These are phyloP conservation scores for Melocanna baccifera DNA, from an alignment of 176 grass and related monocot genomes.

Conservation along the genomic window DNA sequence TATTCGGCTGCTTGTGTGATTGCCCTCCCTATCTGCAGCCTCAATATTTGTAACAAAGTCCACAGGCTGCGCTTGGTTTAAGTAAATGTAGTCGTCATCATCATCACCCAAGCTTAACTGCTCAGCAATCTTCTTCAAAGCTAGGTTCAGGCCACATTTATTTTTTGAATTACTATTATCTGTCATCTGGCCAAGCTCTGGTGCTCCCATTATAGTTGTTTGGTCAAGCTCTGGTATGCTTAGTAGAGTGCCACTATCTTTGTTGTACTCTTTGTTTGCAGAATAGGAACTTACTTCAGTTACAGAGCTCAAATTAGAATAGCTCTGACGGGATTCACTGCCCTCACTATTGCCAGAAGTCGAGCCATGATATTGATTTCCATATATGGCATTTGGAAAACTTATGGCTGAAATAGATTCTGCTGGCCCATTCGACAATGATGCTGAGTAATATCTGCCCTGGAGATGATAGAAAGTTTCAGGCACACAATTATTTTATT, in stretches of 20 bases:
- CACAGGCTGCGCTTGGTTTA: constrained; percentile 33
- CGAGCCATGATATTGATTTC: constrained; percentile 29
- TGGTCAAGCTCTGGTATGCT: constrained; percentile 35
- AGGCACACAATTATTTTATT: not conserved
- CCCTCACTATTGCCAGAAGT: constrained; percentile 42
- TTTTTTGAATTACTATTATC: constrained; percentile 36
- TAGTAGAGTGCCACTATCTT: constrained; percentile 2
- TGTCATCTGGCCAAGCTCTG: not conserved
- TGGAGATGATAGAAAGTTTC: constrained; percentile 35
- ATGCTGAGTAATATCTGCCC: constrained; percentile 76
- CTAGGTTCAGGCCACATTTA: constrained; percentile 64
- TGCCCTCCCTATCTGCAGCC: constrained; percentile 25
- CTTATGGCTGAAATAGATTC: constrained; percentile 49
- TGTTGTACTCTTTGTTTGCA: constrained; percentile 37
- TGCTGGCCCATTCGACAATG: constrained; percentile 46
- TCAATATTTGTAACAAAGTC: constrained; percentile 23
- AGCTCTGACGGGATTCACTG: constrained; percentile 57
- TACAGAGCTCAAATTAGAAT: constrained; percentile 53
- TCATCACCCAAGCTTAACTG: constrained; percentile 91
- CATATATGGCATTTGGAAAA: constrained; percentile 32
- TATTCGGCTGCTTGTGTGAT: constrained; percentile 19
- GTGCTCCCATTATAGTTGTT: not conserved
- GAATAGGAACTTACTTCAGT: constrained; percentile 76
- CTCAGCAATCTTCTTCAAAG: constrained; percentile 64
- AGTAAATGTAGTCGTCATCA: constrained; percentile 74